Evolutionary conservation across 2,329 filamentous ascomycete species (phyloP), one percentile per base, ranked within the genome.

Genomic region (Epicoccum nigrum): DNA sequence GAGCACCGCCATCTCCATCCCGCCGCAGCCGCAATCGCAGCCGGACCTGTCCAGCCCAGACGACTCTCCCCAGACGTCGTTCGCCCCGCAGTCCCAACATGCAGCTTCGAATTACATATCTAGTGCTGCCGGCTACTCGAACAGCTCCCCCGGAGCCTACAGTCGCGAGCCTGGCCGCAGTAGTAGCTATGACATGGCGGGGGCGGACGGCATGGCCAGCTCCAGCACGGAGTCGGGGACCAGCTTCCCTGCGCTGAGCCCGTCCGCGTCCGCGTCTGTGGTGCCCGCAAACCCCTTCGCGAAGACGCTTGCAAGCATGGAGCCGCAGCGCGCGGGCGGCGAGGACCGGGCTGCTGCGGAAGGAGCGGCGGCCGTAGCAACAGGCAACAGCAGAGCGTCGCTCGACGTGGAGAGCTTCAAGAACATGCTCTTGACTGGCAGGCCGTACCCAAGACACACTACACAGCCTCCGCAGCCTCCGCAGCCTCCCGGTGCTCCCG

Each of bases 371-470:
- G 33, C n/a, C n/a, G 23, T 25, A n/a, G 23, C 9, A 25, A 9
- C 48, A 54, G 56, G 62, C 59, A 62, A 58, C 49, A 56, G 61
- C 39, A 74, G 69, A 65, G 70, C 69, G 30, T 80, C 84, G 0
- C 73, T 93, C 56, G 88, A 94, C 66, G 90, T 93, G 1, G 85
- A 90, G 66, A 86, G 89, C 7, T 94, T 94, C 74, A 86, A 86
- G 65, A 82, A 86, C 52, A 74, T 94, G 54, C 79, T 94, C 39
- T 79, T 94, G 75, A 94, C 89, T 0, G 90, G 90, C 16, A 83
- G 85, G 62, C 69, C 82, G 28, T 81, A 68, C 54, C 72, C 66
- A 55, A 60, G 65, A 25, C 54, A 46, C 49, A 57, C 67, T 55
- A 60, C 56, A 35, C 63, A 64, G 44, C 46, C 69, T 34, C 45